phyloP scores from a whole-genome alignment of 1,139 yeast species.

The Saccharomycopsis hybrid region DNA sequence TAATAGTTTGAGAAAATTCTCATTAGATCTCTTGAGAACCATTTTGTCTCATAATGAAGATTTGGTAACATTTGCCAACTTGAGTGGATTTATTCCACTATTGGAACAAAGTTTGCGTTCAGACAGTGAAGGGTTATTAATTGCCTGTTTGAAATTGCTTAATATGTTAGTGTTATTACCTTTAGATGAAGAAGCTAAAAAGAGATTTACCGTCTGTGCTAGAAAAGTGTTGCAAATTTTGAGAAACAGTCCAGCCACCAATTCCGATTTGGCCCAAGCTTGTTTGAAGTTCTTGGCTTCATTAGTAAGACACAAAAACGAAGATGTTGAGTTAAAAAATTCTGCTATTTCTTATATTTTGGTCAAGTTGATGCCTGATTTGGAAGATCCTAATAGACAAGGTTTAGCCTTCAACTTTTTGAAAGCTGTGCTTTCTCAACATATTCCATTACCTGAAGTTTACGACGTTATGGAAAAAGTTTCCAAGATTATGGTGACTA shows the following conservation, averaged over 20 bases:
- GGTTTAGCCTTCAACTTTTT: conserved; percentile 82
- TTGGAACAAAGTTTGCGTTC: conserved; percentile 54
- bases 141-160: conserved; percentile 61
- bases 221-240: conserved; percentile 60
- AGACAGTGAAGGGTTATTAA: conserved; percentile 68
- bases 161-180: conserved; percentile 56
- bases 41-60: conserved; percentile 57
- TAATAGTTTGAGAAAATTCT: conserved; percentile 57
- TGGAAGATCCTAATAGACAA: conserved; percentile 86
- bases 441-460: conserved; percentile 75
- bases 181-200: conserved; percentile 49
- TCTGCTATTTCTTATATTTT: conserved; percentile 70
- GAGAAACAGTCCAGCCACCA: conserved; percentile 72
- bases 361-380: conserved; percentile 75
- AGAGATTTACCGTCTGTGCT: conserved; percentile 50
- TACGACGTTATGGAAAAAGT: conserved; percentile 85
- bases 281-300: conserved; percentile 70
- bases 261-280: conserved; percentile 76
- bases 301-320: conserved; percentile 56
- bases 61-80: conserved; percentile 52
- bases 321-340: conserved; percentile 60
- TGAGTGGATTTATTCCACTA: conserved; percentile 71
- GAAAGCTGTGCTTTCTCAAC: conserved; percentile 67
- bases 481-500: conserved; percentile 82
- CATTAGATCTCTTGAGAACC: conserved; percentile 71